Percentiles rank a stretch among this genome's conserved stretches.
Evolutionary conservation across 2,329 filamentous ascomycete genomes (phyloP).

Genomic region (Sphaerostilbella broomeana): DNA sequence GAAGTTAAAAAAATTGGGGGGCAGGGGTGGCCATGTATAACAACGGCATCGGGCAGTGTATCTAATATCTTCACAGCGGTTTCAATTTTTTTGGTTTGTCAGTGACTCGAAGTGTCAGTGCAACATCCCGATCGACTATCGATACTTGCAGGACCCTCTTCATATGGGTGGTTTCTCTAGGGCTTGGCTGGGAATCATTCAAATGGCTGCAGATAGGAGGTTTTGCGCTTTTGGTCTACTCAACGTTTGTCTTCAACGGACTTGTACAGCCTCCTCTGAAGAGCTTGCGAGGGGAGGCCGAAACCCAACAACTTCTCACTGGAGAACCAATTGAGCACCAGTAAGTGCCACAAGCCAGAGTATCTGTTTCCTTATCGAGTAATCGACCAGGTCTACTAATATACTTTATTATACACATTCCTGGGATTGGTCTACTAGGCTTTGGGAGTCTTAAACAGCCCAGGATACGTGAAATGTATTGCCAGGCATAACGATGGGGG

Average conservation of each 20-base stretch:
- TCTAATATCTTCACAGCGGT: constrained; percentile 48
- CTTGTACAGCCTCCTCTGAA: constrained; percentile 77
- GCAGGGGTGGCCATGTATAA: too few species aligned
- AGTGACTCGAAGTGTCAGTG: constrained; percentile 82
- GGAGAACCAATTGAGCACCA: constrained; percentile 78
- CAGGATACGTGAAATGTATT: too few species aligned
- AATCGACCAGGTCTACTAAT: too few species aligned
- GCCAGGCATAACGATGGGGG: too few species aligned
- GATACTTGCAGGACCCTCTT: constrained; percentile 96
- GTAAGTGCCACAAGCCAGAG: constrained; percentile 16
- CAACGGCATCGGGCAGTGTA: too few species aligned
- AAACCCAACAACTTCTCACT: constrained; percentile 61
- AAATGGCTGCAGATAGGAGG: constrained; percentile 93
- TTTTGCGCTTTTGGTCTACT: constrained; percentile 86
- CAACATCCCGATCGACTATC: constrained; percentile 90
- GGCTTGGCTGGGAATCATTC: constrained; percentile 93
- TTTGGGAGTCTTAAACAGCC: too few species aligned
- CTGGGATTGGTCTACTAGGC: too few species aligned
- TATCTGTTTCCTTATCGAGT: too few species aligned
- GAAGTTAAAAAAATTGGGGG: too few species aligned
- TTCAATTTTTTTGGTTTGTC: constrained; percentile 99
- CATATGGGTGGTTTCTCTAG: constrained; percentile 93
- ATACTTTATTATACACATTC: too few species aligned
- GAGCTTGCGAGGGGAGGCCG: constrained; percentile 50
- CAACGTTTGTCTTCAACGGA: constrained; percentile 94